Base-by-base conservation (phyloP, 2,329 filamentous ascomycete species). In the Ophioceras dolichostomum region DNA sequence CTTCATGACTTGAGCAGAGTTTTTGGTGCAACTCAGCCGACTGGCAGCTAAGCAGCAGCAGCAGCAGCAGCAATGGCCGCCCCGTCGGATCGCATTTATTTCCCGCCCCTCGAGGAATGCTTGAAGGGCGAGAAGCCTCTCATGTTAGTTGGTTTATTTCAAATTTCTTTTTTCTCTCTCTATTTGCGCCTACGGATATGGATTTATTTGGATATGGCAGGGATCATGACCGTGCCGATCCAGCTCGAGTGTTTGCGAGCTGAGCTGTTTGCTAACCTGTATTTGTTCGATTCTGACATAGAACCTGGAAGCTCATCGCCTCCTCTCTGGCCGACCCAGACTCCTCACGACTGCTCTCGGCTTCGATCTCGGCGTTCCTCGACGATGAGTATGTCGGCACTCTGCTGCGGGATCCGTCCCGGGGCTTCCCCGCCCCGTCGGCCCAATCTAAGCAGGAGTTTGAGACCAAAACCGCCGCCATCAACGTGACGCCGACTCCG, bases 101-200 rank as follows among this genome's bases (percentile, higher is more conserved):
- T 93, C 53, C 85, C 88, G 54, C 76, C 86, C 54, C 70, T 95
- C 60, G 82, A 86, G 60, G 78, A 83, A 56, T 93, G 85, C 63
- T 71, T 96, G 52, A 79, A 75, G 50, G 84, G 85, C 62, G 79
- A 89, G 58, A 73, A 74, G 52, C 72, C 81, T 55, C 68, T 95
- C 52, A 71, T 94, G 83, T 94, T 70, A 57, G 79, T n/a, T n/a
- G n/a, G n/a, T n/a, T n/a, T n/a, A n/a, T n/a, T n/a, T n/a, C n/a
- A n/a, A n/a, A n/a, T n/a, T n/a, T n/a, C n/a, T n/a, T n/a, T n/a
- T n/a, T n/a, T n/a, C n/a, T n/a, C n/a, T n/a, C n/a, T n/a, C n/a
- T n/a, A n/a, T n/a, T n/a, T n/a, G n/a, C n/a, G n/a, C n/a, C n/a
- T n/a, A n/a, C n/a, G n/a, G n/a, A n/a, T n/a, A n/a, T n/a, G n/a